These are phyloP conservation scores for Galerina sulciceps DNA, from an alignment of 768 basidiomycete species.

Conservation along the genomic window DNA sequence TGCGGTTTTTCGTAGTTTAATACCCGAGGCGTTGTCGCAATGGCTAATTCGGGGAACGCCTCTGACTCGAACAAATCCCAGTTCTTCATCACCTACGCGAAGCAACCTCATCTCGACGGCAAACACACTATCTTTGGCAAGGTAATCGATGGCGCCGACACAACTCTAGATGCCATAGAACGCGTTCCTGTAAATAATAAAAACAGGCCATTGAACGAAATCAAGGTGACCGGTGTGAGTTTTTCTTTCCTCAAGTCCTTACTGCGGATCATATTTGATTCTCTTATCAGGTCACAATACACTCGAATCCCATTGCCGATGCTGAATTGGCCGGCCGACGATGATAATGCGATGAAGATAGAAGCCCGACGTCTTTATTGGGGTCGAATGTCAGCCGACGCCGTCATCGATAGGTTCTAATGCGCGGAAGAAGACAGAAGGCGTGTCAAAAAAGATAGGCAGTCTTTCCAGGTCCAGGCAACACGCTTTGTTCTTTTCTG, in stretches of 20 bases:
- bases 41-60: slow-evolving; percentile 96
- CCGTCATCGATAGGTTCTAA: slow-evolving; percentile 13
- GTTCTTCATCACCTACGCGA: slow-evolving; percentile 89
- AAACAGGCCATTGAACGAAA: slow-evolving; percentile 84
- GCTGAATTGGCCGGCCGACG: slow-evolving; percentile 48
- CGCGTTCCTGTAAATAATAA: slow-evolving; percentile 89
- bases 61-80: slow-evolving; percentile 93
- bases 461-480: background rate
- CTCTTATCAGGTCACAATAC: slow-evolving; percentile 72
- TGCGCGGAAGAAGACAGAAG: slow-evolving; percentile 22
- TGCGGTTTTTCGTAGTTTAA: slow-evolving; percentile 72
- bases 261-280: slow-evolving; percentile 5
- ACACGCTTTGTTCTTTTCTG: no score
- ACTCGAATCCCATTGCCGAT: slow-evolving; percentile 95
- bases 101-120: slow-evolving; percentile 92
- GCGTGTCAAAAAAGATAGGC: background rate
- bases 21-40: slow-evolving; percentile 90
- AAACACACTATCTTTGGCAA: slow-evolving; percentile 96
- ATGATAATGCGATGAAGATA: slow-evolving; percentile 18
- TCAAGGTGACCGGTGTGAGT: slow-evolving; percentile 80
- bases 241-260: slow-evolving; percentile 6
- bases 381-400: background rate
- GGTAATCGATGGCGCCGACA: slow-evolving; percentile 98
- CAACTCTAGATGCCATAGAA: slow-evolving; percentile 94
- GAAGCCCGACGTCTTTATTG: background rate